Percentiles rank a stretch among this genome's conserved stretches.
Evolutionary conservation across 805 yeast species (phyloP).

Genomic region (Metschnikowia gelsemii): DNA sequence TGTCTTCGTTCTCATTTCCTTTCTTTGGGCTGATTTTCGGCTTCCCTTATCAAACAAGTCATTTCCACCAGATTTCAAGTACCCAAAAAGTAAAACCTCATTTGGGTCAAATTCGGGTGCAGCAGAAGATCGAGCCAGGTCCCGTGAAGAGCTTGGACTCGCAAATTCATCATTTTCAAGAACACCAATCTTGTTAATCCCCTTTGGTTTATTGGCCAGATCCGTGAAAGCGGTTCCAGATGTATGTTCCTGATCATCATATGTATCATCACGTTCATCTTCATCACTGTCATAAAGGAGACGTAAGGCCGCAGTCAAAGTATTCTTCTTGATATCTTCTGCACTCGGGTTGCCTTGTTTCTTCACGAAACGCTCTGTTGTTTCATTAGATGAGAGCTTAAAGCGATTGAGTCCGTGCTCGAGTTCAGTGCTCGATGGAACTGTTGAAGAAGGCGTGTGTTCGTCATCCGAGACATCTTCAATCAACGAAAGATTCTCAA

Average conservation of each 20-base stretch:
- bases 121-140: conserved; percentile 12
- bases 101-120: conserved; percentile 34
- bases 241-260: conserved; percentile 54
- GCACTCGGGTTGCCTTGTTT: conserved; percentile 9
- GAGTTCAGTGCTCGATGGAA: conserved; percentile 14
- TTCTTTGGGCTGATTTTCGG: conserved; percentile 53
- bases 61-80: conserved; percentile 50
- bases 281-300: conserved; percentile 73
- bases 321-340: conserved; percentile 51
- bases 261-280: conserved; percentile 81
- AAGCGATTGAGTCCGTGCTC: conserved; percentile 18
- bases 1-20: conserved; percentile 49
- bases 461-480: conserved; percentile 25
- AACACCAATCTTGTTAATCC: conserved; percentile 25
- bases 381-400: conserved; percentile 26
- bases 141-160: conserved; percentile 20
- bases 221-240: conserved; percentile 24
- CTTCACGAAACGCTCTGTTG: conserved; percentile 15
- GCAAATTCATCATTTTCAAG: conserved; percentile 24
- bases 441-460: neutral
- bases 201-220: conserved; percentile 8
- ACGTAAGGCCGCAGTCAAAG: conserved; percentile 58
- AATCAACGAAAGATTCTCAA: conserved; percentile 58
- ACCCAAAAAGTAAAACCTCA: conserved; percentile 57
- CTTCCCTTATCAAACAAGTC: conserved; percentile 39